phyloP scores from a whole-genome alignment of 2,329 filamentous ascomycete genomes.

The Sarocladium oryzae region DNA sequence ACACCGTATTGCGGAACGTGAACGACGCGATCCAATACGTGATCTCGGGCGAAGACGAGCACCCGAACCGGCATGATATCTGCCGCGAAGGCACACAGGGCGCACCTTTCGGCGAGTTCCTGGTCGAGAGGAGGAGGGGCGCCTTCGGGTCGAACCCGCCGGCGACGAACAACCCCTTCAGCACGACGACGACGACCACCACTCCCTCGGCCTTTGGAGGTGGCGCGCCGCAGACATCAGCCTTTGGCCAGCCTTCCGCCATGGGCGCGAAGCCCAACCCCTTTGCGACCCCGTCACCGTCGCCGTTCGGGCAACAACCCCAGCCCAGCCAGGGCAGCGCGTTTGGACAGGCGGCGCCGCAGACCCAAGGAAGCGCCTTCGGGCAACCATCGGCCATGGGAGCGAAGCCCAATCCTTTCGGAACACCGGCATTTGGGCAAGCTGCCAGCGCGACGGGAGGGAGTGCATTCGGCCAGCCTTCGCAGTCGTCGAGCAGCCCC shows the following conservation, averaged over 20 bases:
- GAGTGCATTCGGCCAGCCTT: slow-evolving; percentile 26
- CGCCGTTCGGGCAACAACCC: slow-evolving; percentile 11
- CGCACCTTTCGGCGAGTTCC: slow-evolving; percentile 39
- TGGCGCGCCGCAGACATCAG: slow-evolving; percentile 13
- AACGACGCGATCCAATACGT: slow-evolving; percentile 68
- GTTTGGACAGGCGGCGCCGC: slow-evolving; percentile 17
- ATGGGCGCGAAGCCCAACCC: slow-evolving; percentile 27
- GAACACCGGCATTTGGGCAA: slow-evolving; percentile 23
- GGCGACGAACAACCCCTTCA: slow-evolving; percentile 12
- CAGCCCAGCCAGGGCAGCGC: slow-evolving; percentile 17
- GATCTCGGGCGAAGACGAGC: slow-evolving; percentile 56
- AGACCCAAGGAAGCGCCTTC: slow-evolving; percentile 21
- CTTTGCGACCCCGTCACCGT: slow-evolving; percentile 28
- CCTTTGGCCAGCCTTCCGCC: slow-evolving; percentile 35
- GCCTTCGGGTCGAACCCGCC: slow-evolving; percentile 16
- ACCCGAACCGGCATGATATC: slow-evolving; percentile 68
- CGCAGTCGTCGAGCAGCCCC: neutral
- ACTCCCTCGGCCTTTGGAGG: slow-evolving; percentile 25
- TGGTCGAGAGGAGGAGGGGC: slow-evolving; percentile 26
- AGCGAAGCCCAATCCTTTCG: slow-evolving; percentile 28
- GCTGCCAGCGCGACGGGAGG: slow-evolving; percentile 16
- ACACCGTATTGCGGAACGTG: slow-evolving; percentile 61
- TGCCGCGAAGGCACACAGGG: slow-evolving; percentile 41
- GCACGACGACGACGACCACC: slow-evolving; percentile 14
- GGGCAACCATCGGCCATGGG: slow-evolving; percentile 33